Conservation (phyloP, 169 alveolate genomes). For the Cryptosporidium felis region DNA sequence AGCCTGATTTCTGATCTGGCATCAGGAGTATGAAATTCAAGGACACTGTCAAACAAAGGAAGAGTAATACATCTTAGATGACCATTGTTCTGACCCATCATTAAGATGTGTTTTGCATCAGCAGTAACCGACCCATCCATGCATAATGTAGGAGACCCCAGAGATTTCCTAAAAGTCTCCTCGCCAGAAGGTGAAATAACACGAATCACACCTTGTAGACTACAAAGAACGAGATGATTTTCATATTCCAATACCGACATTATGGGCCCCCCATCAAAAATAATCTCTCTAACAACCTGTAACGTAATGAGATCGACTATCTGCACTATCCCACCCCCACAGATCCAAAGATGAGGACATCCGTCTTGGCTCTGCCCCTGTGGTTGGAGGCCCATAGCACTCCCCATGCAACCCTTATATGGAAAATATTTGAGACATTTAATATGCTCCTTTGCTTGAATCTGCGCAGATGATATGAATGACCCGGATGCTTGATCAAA, state of each 20-base stretch:
- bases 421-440: constrained; percentile 63
- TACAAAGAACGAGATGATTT: constrained; percentile 67
- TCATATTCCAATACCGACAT: constrained; percentile 67
- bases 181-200: constrained; percentile 61
- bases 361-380: constrained; percentile 26
- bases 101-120: constrained; percentile 55
- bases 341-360: constrained; percentile 62
- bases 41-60: constrained; percentile 57
- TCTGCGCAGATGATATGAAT: constrained; percentile 46
- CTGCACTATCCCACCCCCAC: constrained; percentile 67
- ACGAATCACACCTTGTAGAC: constrained; percentile 62
- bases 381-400: constrained; percentile 13
- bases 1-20: constrained; percentile 55
- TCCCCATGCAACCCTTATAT: neutral
- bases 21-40: constrained; percentile 68
- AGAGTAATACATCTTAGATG: constrained; percentile 63
- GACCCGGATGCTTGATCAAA: constrained; percentile 35
- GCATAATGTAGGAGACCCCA: constrained; percentile 63
- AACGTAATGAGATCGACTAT: constrained; percentile 52
- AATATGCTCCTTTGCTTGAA: constrained; percentile 62
- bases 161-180: constrained; percentile 64
- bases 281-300: constrained; percentile 58
- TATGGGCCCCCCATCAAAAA: constrained; percentile 67
- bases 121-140: constrained; percentile 69
- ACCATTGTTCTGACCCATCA: constrained; percentile 70